Conservation (phyloP, 2,329 filamentous ascomycete species). For the Colletotrichum australisinense region DNA sequence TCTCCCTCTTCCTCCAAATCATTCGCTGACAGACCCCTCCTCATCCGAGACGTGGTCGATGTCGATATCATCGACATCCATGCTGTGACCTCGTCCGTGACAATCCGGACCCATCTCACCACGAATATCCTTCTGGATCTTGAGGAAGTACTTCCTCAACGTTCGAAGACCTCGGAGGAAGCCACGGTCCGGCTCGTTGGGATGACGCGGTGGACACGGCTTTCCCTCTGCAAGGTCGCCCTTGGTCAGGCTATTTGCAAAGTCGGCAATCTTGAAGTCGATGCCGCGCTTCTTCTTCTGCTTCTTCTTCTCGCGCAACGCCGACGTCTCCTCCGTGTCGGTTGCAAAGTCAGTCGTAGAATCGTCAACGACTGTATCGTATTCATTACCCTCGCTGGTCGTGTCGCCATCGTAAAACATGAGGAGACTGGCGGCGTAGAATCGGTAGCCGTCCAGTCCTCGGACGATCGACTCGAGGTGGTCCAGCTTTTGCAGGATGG, state of each 20-base stretch:
- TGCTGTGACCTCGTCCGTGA: slow-evolving; percentile 39
- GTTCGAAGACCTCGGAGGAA: slow-evolving; percentile 88
- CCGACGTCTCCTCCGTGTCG: slow-evolving; percentile 65
- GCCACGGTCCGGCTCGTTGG: slow-evolving; percentile 84
- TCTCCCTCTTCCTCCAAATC: neutral
- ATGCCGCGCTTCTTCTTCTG: slow-evolving; percentile 71
- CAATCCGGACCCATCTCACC: slow-evolving; percentile 60
- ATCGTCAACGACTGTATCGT: slow-evolving; percentile 65
- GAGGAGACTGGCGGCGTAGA: slow-evolving; percentile 94
- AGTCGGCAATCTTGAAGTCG: slow-evolving; percentile 97
- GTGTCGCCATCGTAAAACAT: slow-evolving; percentile 96
- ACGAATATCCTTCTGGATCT: slow-evolving; percentile 83
- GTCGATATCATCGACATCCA: slow-evolving; percentile 25
- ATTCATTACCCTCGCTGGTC: slow-evolving; percentile 57
- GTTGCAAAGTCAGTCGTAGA: slow-evolving; percentile 70
- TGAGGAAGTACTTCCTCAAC: slow-evolving; percentile 84
- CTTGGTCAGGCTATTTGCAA: slow-evolving; percentile 95
- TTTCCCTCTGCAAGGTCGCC: slow-evolving; percentile 75
- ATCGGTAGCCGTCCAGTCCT: slow-evolving; percentile 84
- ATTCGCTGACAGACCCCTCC: slow-evolving; percentile 33
- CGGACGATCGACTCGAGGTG: slow-evolving; percentile 86
- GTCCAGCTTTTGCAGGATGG: slow-evolving; percentile 85
- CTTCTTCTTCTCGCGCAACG: slow-evolving; percentile 51
- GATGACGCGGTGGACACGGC: slow-evolving; percentile 84
- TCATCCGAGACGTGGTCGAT: slow-evolving; percentile 29